These are phyloP conservation scores for Raffaelea albimanens DNA, from an alignment of 2,329 filamentous ascomycete species.

Conservation along the genomic window DNA sequence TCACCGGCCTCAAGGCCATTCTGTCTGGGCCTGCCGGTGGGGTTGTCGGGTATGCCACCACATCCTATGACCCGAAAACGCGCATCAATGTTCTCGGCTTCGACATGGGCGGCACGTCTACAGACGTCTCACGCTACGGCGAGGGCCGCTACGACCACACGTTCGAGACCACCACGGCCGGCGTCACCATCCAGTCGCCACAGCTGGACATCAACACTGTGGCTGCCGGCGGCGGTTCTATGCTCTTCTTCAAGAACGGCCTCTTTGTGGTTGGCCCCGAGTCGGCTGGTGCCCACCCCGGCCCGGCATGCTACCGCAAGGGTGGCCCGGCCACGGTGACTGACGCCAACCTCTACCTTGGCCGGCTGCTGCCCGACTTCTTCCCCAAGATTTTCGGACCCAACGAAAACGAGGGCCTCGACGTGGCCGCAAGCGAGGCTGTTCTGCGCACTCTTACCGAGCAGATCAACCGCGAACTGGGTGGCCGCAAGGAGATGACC, in stretches of 20 bases:
- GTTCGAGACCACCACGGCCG: conserved; percentile 73
- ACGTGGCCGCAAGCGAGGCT: conserved; percentile 63
- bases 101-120: conserved; percentile 91
- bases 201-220: conserved; percentile 94
- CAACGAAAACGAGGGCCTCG: conserved; percentile 73
- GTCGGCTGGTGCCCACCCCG: conserved; percentile 79
- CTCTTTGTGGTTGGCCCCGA: conserved; percentile 87
- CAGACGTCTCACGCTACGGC: conserved; percentile 81
- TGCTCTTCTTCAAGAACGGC: conserved; percentile 80
- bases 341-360: conserved; percentile 80
- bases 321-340: conserved; percentile 87
- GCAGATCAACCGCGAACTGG: conserved; percentile 68
- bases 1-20: conserved; percentile 78
- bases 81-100: conserved; percentile 86
- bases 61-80: conserved; percentile 76
- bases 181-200: conserved; percentile 87
- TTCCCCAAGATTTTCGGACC: conserved; percentile 94
- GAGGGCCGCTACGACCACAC: conserved; percentile 84
- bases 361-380: conserved; percentile 77
- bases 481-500: conserved; percentile 58
- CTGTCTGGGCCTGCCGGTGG: conserved; percentile 86
- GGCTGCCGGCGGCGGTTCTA: conserved; percentile 77
- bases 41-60: conserved; percentile 86
- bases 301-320: conserved; percentile 85
- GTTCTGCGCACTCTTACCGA: conserved; percentile 68